Percentiles rank a stretch among this genome's conserved stretches.
phyloP scores from a whole-genome alignment of 2,329 filamentous ascomycete genomes.

The Coniochaeta sp. region DNA sequence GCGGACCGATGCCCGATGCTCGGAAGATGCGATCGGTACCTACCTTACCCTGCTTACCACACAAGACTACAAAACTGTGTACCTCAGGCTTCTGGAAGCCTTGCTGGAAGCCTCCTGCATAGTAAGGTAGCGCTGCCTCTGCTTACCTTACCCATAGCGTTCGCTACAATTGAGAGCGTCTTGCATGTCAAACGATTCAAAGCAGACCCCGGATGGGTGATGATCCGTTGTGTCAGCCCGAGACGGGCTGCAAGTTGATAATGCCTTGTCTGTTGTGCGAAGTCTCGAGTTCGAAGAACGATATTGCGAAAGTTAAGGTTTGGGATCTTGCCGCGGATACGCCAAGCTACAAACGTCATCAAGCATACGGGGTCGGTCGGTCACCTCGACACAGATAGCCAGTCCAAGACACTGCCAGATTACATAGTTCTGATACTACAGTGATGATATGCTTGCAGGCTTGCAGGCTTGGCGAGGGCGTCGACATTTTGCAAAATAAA shows the following conservation, averaged over 20 bases:
- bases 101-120: neutral
- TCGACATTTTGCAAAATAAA: neutral
- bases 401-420: neutral
- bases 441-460: neutral
- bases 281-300: neutral
- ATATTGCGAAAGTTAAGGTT: neutral
- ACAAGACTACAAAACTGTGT: too few relatives aligned
- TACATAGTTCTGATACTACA: too few relatives aligned
- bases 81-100: neutral
- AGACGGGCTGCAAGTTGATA: neutral
- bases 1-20: neutral
- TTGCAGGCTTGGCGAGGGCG: neutral
- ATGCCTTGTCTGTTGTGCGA: neutral
- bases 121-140: too few relatives aligned
- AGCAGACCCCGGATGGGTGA: neutral
- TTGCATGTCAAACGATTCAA: neutral
- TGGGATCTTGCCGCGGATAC: neutral
- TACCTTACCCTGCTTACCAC: too few relatives aligned
- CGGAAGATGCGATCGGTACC: neutral
- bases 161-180: neutral
- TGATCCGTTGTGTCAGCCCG: neutral
- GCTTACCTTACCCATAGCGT: neutral
- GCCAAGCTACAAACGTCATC: neutral
- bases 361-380: neutral
- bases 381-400: neutral